Conservation (phyloP, 805 yeast genomes). For the Monosporozyma aerobia region DNA sequence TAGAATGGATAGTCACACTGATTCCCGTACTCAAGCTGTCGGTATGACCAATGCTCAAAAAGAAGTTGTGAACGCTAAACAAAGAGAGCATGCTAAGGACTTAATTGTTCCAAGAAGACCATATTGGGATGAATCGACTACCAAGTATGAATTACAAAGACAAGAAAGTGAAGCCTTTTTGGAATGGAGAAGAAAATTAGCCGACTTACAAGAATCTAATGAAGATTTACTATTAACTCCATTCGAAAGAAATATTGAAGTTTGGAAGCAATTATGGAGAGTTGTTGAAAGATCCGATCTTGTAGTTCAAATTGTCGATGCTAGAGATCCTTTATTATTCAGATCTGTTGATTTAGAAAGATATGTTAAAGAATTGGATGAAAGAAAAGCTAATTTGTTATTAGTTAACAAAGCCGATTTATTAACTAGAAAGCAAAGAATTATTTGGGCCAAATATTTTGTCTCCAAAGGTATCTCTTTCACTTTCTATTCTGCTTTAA, state of each 20-base stretch:
- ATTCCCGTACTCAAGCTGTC: slow-evolving; percentile 43
- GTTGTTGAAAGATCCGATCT: slow-evolving; percentile 92
- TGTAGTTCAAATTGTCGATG: slow-evolving; percentile 95
- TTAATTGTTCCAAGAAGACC: slow-evolving; percentile 93
- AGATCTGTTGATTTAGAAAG: slow-evolving; percentile 80
- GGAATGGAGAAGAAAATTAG: slow-evolving; percentile 89
- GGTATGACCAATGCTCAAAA: slow-evolving; percentile 61
- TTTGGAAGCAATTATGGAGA: slow-evolving; percentile 98
- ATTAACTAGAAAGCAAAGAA: slow-evolving; percentile 65
- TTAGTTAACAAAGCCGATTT: slow-evolving; percentile 92
- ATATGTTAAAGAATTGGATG: slow-evolving; percentile 70
- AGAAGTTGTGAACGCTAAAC: slow-evolving; percentile 47
- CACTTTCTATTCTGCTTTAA: slow-evolving; percentile 87
- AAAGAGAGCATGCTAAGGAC: slow-evolving; percentile 56
- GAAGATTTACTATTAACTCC: slow-evolving; percentile 82
- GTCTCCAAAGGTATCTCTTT: slow-evolving; percentile 57
- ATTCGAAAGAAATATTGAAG: slow-evolving; percentile 92
- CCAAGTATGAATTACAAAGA: slow-evolving; percentile 70
- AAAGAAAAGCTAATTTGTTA: slow-evolving; percentile 68
- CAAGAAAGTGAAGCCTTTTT: slow-evolving; percentile 84
- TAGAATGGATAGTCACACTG: slow-evolving; percentile 46
- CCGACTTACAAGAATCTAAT: slow-evolving; percentile 71
- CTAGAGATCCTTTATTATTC: slow-evolving; percentile 85
- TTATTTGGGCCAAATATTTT: slow-evolving; percentile 82
- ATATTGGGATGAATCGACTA: slow-evolving; percentile 62